Evolutionary conservation across 2,329 filamentous ascomycete species (phyloP).

Genomic region (Colletotrichum limetticola): DNA sequence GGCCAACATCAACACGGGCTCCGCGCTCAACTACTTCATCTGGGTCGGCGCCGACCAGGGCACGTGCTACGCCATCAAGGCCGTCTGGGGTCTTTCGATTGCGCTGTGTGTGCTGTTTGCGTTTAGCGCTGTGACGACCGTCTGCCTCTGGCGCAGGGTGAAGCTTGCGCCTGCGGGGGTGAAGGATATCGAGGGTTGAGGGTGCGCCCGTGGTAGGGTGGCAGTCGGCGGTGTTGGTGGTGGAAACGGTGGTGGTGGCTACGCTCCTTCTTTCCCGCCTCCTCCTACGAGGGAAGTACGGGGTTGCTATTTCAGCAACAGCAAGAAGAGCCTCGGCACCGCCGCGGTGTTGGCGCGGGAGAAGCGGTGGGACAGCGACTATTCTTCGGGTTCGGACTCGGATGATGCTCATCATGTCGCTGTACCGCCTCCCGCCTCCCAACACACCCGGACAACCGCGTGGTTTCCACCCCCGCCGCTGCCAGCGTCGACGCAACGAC

Average conservation of each 20-base stretch:
- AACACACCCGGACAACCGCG: slow-evolving; percentile 37
- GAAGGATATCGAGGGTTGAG: slow-evolving; percentile 62
- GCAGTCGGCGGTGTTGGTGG: slow-evolving; percentile 13
- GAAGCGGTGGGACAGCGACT: slow-evolving; percentile 46
- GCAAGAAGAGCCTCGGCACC: slow-evolving; percentile 46
- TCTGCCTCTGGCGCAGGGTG: slow-evolving; percentile 71
- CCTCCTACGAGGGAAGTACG: slow-evolving; percentile 8
- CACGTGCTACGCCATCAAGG: slow-evolving; percentile 86
- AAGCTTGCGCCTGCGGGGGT: slow-evolving; percentile 52
- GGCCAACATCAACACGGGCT: slow-evolving; percentile 51
- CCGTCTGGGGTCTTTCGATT: slow-evolving; percentile 87
- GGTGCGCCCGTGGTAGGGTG: slow-evolving; percentile 56
- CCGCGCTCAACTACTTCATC: slow-evolving; percentile 52
- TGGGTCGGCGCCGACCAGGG: slow-evolving; percentile 64
- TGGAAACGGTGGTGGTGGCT: neutral
- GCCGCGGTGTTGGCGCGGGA: slow-evolving; percentile 48
- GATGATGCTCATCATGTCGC: slow-evolving; percentile 40
- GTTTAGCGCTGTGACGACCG: slow-evolving; percentile 67
- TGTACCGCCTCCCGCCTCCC: slow-evolving; percentile 19
- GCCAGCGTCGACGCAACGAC: neutral
- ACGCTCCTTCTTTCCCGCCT: slow-evolving; percentile 13
- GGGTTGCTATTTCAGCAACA: slow-evolving; percentile 30
- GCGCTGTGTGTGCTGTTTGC: slow-evolving; percentile 78
- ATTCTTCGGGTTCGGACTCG: slow-evolving; percentile 43
- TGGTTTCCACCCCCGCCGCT: slow-evolving; percentile 43